Percentiles rank a stretch among this genome's conserved stretches.
Conservation (phyloP, 108 stramenopile genomes). For the Thalassiosira profunda region DNA sequence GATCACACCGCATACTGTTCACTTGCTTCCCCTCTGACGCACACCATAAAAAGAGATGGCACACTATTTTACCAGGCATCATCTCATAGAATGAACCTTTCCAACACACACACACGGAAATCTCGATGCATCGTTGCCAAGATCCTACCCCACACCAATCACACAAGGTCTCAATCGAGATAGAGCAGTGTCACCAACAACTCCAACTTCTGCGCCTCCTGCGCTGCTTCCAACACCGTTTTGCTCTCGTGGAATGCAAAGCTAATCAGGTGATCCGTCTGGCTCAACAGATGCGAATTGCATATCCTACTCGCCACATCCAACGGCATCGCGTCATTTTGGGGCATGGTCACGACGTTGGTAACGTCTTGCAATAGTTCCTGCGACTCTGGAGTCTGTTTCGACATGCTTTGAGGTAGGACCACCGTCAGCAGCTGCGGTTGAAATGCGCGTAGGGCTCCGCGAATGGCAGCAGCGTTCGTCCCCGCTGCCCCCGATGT, state of each 20-base stretch:
- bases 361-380: constrained; percentile 83
- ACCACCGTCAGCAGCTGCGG: constrained; percentile 92
- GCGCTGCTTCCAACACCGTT: constrained; percentile 90
- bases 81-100: not conserved
- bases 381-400: constrained; percentile 87
- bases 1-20: no score
- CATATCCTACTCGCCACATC: constrained; percentile 92
- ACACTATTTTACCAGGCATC: no score
- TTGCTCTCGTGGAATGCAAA: constrained; percentile 95
- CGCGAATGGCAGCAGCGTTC: constrained; percentile 88
- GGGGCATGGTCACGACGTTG: constrained; percentile 84
- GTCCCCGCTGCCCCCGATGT: constrained; percentile 94
- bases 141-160: not conserved
- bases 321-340: constrained; percentile 84
- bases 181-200: constrained; percentile 92
- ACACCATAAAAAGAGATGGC: no score
- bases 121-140: no score
- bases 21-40: no score
- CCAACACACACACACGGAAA: no score
- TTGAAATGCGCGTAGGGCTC: constrained; percentile 90
- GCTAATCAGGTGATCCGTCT: constrained; percentile 92
- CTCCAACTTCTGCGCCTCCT: constrained; percentile 89
- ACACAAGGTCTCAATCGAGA: constrained; percentile 59
- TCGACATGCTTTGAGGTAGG: constrained; percentile 88
- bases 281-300: constrained; percentile 90